Percentiles rank a stretch among this genome's conserved stretches.
Evolutionary conservation across 805 yeast species (phyloP).

Genomic region (Zygoascus flipseniorum): DNA sequence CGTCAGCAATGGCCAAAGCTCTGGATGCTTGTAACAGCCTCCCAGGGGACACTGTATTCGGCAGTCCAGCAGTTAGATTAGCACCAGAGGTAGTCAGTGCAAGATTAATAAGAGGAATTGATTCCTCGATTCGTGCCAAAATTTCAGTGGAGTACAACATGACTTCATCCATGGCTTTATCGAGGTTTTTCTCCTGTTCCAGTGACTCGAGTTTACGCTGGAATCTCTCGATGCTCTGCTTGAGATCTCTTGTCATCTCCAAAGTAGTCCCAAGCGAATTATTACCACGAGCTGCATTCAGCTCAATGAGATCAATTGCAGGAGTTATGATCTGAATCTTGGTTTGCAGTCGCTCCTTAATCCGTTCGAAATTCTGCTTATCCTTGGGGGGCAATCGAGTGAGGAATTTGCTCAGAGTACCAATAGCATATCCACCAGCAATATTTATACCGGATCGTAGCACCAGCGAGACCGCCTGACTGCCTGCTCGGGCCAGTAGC

Average conservation of each 20-base stretch:
- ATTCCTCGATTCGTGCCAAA: constrained; percentile 49
- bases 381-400: constrained; percentile 45
- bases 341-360: constrained; percentile 41
- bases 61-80: constrained; percentile 41
- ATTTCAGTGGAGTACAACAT: constrained; percentile 43
- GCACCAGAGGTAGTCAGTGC: constrained; percentile 65
- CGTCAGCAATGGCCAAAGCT: constrained; percentile 35
- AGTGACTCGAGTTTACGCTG: constrained; percentile 38
- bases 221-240: constrained; percentile 49
- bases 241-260: constrained; percentile 45
- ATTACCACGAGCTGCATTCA: constrained; percentile 33
- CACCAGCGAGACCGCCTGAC: constrained; percentile 74
- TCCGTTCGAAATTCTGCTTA: constrained; percentile 34
- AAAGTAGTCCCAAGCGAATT: constrained; percentile 41
- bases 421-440: constrained; percentile 66
- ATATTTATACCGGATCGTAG: constrained; percentile 65
- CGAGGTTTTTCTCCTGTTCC: constrained; percentile 18
- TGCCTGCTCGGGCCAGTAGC: constrained; percentile 36
- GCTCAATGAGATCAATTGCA: constrained; percentile 58
- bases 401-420: constrained; percentile 49
- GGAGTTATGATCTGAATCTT: constrained; percentile 54
- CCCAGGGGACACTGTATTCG: constrained; percentile 54
- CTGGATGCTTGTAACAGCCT: constrained; percentile 55
- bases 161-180: constrained; percentile 36
- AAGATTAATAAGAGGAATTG: constrained; percentile 58